Conservation (phyloP, 2,329 filamentous ascomycete genomes). For the Cladosporium velox region DNA sequence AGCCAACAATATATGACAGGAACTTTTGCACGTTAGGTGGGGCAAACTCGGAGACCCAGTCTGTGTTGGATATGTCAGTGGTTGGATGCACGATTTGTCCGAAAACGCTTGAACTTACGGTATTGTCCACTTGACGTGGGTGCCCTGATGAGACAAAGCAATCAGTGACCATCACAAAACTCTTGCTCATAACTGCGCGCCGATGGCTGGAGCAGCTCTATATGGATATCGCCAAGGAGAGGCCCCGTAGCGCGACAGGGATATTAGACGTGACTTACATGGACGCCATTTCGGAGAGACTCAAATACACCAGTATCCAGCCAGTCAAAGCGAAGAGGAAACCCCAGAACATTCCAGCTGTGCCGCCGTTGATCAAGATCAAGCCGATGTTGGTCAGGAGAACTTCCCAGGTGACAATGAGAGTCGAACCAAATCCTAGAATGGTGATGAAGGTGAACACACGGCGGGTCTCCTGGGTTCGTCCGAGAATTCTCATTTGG, state of each 20-base stretch:
- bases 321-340: slow-evolving; percentile 35
- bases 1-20: slow-evolving; percentile 25
- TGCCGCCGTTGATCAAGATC: slow-evolving; percentile 37
- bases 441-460: slow-evolving; percentile 36
- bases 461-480: slow-evolving; percentile 25
- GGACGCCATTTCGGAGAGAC: slow-evolving; percentile 39
- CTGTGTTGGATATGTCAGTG: neutral
- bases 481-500: slow-evolving; percentile 13
- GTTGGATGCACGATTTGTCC: neutral
- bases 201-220: neutral
- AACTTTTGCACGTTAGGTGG: slow-evolving; percentile 21
- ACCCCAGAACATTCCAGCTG: slow-evolving; percentile 34
- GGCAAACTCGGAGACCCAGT: slow-evolving; percentile 31
- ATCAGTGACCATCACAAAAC: slow-evolving; percentile 9
- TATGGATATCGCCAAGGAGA: neutral
- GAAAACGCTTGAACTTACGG: neutral
- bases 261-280: slow-evolving; percentile 37
- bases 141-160: slow-evolving; percentile 24
- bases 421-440: slow-evolving; percentile 34
- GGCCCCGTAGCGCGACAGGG: too few relatives aligned
- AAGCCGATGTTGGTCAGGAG: slow-evolving; percentile 24
- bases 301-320: slow-evolving; percentile 32
- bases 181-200: neutral
- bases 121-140: slow-evolving; percentile 20
- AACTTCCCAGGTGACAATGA: slow-evolving; percentile 37